Base-by-base conservation (phyloP, 2,329 filamentous ascomycete genomes). In the Aspergillus sp. region DNA sequence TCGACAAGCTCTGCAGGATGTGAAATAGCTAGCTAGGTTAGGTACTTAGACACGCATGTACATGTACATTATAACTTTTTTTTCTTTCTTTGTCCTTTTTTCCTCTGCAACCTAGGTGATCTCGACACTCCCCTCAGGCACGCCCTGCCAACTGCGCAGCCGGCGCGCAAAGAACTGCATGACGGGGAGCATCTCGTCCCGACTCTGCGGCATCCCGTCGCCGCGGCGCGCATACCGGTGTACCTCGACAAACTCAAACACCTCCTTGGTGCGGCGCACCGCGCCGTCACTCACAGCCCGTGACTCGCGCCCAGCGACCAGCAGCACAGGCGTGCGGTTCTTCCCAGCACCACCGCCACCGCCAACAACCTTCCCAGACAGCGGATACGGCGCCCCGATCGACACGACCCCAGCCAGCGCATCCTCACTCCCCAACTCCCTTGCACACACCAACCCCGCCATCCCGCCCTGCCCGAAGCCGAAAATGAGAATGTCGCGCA, bases 131-230 rank as follows among this genome's bases (percentile, higher is more conserved):
- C 73, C 76, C 57, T 75, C 74, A 0, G 74, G 76, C 38, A 78
- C 74, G 29, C 76, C 76, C 49, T 71, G 66, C 52, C 69, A 66
- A 64, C 75, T 78, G 52, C 68, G 66, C 54, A 78, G 59, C 45
- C 71, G 63, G 32, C 73, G 64, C 19, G 72, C 74, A 60, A 78
- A 81, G 68, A 86, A 97, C 65, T 88, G 84, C 91, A 97, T 97
- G 55, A 97, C 81, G 0, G 92, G 91, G 64, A 92, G 67, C 81
- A 95, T 92, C 78, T 97, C 92, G 10, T 95, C 91, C 49, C 88
- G 80, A 67, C 81, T 87, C 43, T 79, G 77, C n/a, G 91, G 91
- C 92, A 97, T 96, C 1, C 81, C 81, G 70, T 96, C 90, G 5
- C 87, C 88, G 2, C 70, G 71, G 65, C 86, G 84, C 64, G 80